phyloP scores from a whole-genome alignment of 768 basidiomycete species.

The Serendipita sp. region DNA sequence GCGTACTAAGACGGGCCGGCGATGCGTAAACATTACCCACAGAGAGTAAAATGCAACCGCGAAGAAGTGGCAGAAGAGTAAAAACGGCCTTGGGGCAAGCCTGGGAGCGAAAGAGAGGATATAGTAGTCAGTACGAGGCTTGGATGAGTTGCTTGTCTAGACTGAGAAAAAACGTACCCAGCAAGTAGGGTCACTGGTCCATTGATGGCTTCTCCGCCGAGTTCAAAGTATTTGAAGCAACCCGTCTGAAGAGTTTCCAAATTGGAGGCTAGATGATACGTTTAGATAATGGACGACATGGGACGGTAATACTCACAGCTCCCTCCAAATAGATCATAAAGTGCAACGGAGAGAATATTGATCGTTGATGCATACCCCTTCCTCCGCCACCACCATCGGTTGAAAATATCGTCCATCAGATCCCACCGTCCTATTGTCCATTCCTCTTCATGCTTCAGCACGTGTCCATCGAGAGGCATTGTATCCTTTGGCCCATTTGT shows the following conservation, averaged over 20 bases:
- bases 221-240: slow-evolving; percentile 95
- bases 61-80: slow-evolving; percentile 88
- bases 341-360: slow-evolving; percentile 81
- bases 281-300: not conserved
- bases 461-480: slow-evolving; percentile 10
- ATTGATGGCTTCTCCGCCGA: slow-evolving; percentile 72
- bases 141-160: not conserved
- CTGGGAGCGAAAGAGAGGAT: slow-evolving; percentile 23
- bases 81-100: slow-evolving; percentile 57
- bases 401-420: slow-evolving; percentile 27
- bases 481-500: not conserved
- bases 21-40: slow-evolving; percentile 69
- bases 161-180: slow-evolving; percentile 30
- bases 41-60: slow-evolving; percentile 88
- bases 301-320: slow-evolving; percentile 43
- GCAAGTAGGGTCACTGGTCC: slow-evolving; percentile 85
- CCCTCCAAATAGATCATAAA: slow-evolving; percentile 89
- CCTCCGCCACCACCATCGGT: slow-evolving; percentile 71
- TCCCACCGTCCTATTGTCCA: slow-evolving; percentile 19
- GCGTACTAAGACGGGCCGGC: slow-evolving; percentile 23
- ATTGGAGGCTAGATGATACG: slow-evolving; percentile 29
- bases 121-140: not conserved
- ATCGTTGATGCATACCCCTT: slow-evolving; percentile 74
- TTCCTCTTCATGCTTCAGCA: slow-evolving; percentile 20
- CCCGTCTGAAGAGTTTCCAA: slow-evolving; percentile 55